phyloP scores from a whole-genome alignment of 306 rosid species.

The Trifolium pratense region DNA sequence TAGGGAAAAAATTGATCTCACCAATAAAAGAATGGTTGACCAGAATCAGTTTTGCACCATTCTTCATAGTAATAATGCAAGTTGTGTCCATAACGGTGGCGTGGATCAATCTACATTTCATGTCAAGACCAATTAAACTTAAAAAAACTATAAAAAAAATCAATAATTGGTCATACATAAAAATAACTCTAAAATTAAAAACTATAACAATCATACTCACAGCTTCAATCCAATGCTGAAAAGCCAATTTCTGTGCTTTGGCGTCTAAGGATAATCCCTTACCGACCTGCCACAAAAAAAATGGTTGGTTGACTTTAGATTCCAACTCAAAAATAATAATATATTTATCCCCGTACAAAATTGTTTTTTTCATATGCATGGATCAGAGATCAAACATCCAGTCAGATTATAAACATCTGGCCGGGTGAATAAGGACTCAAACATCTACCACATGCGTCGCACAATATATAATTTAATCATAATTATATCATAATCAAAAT shows the following conservation, averaged over 20 bases:
- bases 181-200: not conserved
- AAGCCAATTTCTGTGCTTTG: slow-evolving; percentile 90
- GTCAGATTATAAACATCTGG: too few species aligned
- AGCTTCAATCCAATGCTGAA: slow-evolving; percentile 99
- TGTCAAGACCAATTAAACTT: slow-evolving; percentile 16
- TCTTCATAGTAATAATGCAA: slow-evolving; percentile 77
- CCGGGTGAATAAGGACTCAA: not conserved
- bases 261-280: slow-evolving; percentile 84
- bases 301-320: slow-evolving; percentile 40
- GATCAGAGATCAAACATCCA: not conserved
- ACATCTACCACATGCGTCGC: not conserved
- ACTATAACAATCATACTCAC: slow-evolving; percentile 49
- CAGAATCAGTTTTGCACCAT: slow-evolving; percentile 80
- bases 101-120: slow-evolving; percentile 83
- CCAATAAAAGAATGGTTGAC: slow-evolving; percentile 96
- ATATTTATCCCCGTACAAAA: not conserved
- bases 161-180: slow-evolving; percentile 9
- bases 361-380: too few species aligned
- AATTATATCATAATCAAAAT: too few species aligned
- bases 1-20: slow-evolving; percentile 40
- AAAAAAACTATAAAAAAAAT: slow-evolving; percentile 4
- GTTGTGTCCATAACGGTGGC: slow-evolving; percentile 96
- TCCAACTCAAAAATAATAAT: not conserved
- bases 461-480: not conserved
- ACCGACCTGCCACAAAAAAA: slow-evolving; percentile 69